These are phyloP conservation scores for Leucoagaricus sp. DNA, from an alignment of 1,284 basidiomycete genomes.

Conservation along the genomic window DNA sequence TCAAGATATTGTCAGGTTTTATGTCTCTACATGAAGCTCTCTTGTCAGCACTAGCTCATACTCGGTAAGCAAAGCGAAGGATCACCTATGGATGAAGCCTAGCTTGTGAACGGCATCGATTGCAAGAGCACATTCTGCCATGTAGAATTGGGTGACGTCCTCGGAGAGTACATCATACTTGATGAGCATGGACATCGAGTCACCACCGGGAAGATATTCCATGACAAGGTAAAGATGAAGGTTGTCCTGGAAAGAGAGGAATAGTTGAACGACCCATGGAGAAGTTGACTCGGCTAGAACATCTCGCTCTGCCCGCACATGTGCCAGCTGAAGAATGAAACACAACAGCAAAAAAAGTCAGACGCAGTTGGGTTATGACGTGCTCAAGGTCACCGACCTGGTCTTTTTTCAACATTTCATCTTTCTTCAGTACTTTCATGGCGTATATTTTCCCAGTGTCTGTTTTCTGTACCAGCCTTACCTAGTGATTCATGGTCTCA, in stretches of 20 bases:
- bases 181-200: slow-evolving; percentile 99
- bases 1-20: slow-evolving; percentile 95
- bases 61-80: not conserved
- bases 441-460: slow-evolving; percentile 99
- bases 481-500: slow-evolving; percentile 45
- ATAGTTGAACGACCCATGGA: slow-evolving; percentile 97
- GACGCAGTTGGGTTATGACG: not conserved
- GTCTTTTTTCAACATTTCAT: slow-evolving; percentile 99
- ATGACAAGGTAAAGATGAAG: slow-evolving; percentile 96
- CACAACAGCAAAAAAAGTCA: slow-evolving; percentile 27
- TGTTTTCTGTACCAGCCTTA: slow-evolving; percentile 93
- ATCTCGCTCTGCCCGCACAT: slow-evolving; percentile 83
- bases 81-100: slow-evolving; percentile 88
- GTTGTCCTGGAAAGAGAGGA: slow-evolving; percentile 97
- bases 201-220: slow-evolving; percentile 98
- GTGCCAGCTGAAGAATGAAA: slow-evolving; percentile 85
- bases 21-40: slow-evolving; percentile 65
- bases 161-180: slow-evolving; percentile 99
- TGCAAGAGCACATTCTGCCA: slow-evolving; percentile 92
- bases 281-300: slow-evolving; percentile 97
- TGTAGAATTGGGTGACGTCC: slow-evolving; percentile 96
- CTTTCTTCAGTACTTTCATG: slow-evolving; percentile 98
- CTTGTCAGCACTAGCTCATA: slow-evolving; percentile 3
- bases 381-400: slow-evolving; percentile 56
- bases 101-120: slow-evolving; percentile 92